Conservation (phyloP, 345 rosid genomes). For the Draba incana region DNA sequence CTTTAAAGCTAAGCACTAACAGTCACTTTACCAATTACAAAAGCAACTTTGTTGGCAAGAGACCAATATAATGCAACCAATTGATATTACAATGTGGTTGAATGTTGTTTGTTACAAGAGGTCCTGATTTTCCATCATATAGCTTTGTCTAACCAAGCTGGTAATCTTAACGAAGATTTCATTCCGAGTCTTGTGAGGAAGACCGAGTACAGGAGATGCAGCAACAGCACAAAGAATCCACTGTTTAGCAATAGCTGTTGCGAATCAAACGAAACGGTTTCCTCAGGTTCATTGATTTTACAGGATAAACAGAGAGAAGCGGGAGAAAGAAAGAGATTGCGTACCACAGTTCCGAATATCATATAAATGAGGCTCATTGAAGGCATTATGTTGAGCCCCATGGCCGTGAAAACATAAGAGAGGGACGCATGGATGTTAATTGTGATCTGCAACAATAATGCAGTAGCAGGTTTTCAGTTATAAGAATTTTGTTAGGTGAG, state of each 20-base stretch:
- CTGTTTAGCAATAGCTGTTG: slow-evolving; percentile 82
- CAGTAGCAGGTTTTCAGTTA: not conserved
- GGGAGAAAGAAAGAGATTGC: slow-evolving; percentile 5
- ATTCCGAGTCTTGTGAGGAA: slow-evolving; percentile 82
- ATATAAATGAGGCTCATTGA: slow-evolving; percentile 77
- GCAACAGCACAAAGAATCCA: slow-evolving; percentile 77
- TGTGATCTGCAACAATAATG: slow-evolving; percentile 67
- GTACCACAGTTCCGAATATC: slow-evolving; percentile 86
- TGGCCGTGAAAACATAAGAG: slow-evolving; percentile 65
- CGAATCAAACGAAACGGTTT: slow-evolving; percentile 15
- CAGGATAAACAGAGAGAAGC: not conserved
- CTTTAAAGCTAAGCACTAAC: not conserved
- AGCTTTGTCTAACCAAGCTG: slow-evolving; percentile 83
- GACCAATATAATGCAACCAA: not conserved
- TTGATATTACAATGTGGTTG: slow-evolving; percentile 13
- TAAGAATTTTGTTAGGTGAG: not conserved
- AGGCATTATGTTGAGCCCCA: slow-evolving; percentile 73
- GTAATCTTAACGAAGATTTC: slow-evolving; percentile 68
- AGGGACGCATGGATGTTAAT: slow-evolving; percentile 87
- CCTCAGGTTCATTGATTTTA: slow-evolving; percentile 6
- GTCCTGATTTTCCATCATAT: slow-evolving; percentile 38
- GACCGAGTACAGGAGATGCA: slow-evolving; percentile 76
- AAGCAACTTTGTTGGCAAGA: not conserved
- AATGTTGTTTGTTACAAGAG: slow-evolving; percentile 10
- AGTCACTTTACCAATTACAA: no score